Percentiles rank a stretch among this genome's conserved stretches.
These are phyloP conservation scores for Lentinula sp. DNA, from an alignment of 768 basidiomycete species.

Conservation along the genomic window DNA sequence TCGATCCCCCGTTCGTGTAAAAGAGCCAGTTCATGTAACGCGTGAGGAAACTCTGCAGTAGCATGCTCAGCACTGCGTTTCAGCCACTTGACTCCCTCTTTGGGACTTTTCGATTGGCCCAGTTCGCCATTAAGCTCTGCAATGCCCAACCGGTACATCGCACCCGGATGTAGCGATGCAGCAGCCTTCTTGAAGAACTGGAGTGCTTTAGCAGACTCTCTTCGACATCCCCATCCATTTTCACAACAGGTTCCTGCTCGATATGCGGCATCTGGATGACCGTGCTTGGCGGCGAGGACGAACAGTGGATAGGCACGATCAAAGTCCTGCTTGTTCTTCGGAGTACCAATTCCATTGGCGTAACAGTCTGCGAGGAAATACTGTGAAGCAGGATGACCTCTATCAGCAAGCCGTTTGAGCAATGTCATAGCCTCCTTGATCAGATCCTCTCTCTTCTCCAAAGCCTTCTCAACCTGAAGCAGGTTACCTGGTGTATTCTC, in stretches of 20 bases:
- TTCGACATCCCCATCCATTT: conserved; percentile 96
- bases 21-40: conserved; percentile 89
- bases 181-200: conserved; percentile 93
- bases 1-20: conserved; percentile 97
- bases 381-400: conserved; percentile 91
- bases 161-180: conserved; percentile 85
- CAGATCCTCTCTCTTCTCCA: conserved; percentile 82
- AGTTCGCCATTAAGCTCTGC: conserved; percentile 96
- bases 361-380: conserved; percentile 99
- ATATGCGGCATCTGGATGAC: conserved; percentile 92
- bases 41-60: conserved; percentile 94
- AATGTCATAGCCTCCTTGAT: conserved; percentile 82
- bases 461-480: conserved; percentile 73
- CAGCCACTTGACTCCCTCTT: conserved; percentile 98
- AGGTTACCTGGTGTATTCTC: conserved; percentile 64
- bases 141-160: conserved; percentile 95
- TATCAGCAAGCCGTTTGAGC: conserved; percentile 86
- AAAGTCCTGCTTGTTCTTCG: conserved; percentile 89
- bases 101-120: conserved; percentile 76
- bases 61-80: conserved; percentile 94
- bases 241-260: conserved; percentile 97
- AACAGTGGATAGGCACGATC: conserved; percentile 96
- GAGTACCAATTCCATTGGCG: conserved; percentile 95
- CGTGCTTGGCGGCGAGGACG: conserved; percentile 93
- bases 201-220: conserved; percentile 87